These are phyloP conservation scores for Medakamo hakoo DNA, from an alignment of 139 green algal genomes.

Conservation along the genomic window DNA sequence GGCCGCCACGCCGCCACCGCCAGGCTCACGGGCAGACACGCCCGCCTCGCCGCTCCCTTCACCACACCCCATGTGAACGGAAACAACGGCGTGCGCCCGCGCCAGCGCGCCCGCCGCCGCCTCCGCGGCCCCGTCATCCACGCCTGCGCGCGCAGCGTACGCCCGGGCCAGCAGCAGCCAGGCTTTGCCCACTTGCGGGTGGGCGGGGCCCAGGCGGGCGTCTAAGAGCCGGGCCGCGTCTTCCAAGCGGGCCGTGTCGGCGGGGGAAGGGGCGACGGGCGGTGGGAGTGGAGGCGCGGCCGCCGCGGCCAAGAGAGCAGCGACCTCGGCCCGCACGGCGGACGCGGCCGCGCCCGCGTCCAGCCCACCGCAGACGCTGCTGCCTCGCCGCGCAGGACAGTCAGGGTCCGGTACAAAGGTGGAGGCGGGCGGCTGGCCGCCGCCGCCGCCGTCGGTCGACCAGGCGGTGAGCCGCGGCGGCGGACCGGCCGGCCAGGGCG, in stretches of 20 bases:
- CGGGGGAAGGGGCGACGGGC: not conserved
- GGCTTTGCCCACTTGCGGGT: not conserved
- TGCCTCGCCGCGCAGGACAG: too few relatives aligned
- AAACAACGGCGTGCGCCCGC: not conserved
- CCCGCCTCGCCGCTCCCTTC: too few relatives aligned
- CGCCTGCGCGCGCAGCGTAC: not conserved
- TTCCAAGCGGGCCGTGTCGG: not conserved
- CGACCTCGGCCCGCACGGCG: not conserved
- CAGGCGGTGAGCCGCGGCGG: too few relatives aligned
- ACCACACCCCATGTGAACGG: not conserved
- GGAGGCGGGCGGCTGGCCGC: too few relatives aligned
- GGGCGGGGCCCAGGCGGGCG: not conserved
- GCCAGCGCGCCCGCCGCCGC: not conserved
- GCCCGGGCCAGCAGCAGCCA: not conserved
- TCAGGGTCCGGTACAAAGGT: too few relatives aligned
- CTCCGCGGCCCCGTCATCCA: too few relatives aligned
- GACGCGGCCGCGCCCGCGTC: too few relatives aligned
- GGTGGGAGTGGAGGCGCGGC: not conserved
- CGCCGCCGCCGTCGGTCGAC: too few relatives aligned
- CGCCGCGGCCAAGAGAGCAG: not conserved
- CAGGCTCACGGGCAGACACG: too few relatives aligned
- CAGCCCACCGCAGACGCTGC: too few relatives aligned
- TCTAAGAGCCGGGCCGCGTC: not conserved
- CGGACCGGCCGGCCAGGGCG: too few relatives aligned
- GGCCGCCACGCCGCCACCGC: too few relatives aligned